A percentile compares a stretch with the other conserved stretches of the same genome.
These are phyloP conservation scores for Haberlea rhodopensis DNA, from an alignment of 257 asterid species.

Conservation along the genomic window DNA sequence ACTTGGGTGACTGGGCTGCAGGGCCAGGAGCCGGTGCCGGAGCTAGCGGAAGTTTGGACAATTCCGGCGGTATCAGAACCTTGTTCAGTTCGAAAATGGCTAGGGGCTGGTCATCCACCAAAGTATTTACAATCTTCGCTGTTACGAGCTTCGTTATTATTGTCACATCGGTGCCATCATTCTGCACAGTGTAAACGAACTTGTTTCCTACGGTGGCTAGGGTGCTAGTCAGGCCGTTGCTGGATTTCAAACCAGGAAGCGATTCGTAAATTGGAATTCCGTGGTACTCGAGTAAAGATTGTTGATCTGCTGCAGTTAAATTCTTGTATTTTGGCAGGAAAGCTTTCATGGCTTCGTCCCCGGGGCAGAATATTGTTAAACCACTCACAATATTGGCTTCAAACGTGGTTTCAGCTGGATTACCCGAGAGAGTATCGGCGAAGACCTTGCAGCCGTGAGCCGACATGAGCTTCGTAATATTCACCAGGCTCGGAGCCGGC, in stretches of 20 bases:
- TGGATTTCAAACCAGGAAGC: conserved; percentile 42
- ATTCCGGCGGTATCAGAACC: conserved; percentile 51
- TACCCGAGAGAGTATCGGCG: conserved; percentile 53
- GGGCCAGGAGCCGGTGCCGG: conserved; percentile 66
- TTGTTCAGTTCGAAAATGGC: conserved; percentile 43
- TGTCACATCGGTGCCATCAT: conserved; percentile 56
- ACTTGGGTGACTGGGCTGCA: conserved; percentile 39
- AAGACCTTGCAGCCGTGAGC: conserved; percentile 71
- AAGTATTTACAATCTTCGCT: conserved; percentile 45
- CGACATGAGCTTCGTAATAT: conserved; percentile 55
- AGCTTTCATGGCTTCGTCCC: conserved; percentile 63
- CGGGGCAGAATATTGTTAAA: conserved; percentile 68
- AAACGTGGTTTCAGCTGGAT: conserved; percentile 53
- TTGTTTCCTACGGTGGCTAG: conserved; percentile 59
- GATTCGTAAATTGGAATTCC: conserved; percentile 53
- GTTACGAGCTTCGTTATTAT: conserved; percentile 43
- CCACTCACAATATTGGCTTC: conserved; percentile 49
- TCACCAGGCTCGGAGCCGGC: conserved; percentile 49
- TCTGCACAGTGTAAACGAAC: conserved; percentile 45
- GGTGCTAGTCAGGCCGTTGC: conserved; percentile 50
- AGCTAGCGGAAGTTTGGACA: conserved; percentile 40
- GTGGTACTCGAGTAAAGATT: conserved; percentile 50
- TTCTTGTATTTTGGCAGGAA: conserved; percentile 55
- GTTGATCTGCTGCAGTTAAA: conserved; percentile 38
- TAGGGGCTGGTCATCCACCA: conserved; percentile 50